phyloP scores from a whole-genome alignment of 768 basidiomycete species.

The Paxillus ammoniavirescens region DNA sequence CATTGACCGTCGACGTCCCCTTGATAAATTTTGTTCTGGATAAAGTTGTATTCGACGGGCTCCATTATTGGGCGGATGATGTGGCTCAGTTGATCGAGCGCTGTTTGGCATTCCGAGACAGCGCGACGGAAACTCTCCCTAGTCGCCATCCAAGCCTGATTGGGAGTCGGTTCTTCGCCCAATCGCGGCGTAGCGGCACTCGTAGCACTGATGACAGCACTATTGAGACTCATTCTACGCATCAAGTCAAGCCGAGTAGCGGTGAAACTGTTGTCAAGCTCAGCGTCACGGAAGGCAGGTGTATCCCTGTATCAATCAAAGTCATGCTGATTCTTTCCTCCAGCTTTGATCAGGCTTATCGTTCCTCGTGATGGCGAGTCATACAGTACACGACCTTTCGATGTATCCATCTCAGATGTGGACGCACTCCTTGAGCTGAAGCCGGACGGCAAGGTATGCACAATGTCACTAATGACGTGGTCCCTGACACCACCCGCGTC shows the following conservation, averaged over 20 bases:
- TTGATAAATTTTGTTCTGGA: slow-evolving; percentile 58
- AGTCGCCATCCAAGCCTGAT: slow-evolving; percentile 66
- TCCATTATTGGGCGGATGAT: slow-evolving; percentile 92
- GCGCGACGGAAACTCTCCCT: slow-evolving; percentile 29
- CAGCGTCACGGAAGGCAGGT: slow-evolving; percentile 42
- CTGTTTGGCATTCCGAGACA: slow-evolving; percentile 21
- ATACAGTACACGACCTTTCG: slow-evolving; percentile 44
- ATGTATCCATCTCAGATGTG: slow-evolving; percentile 59
- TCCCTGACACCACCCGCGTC: slow-evolving; percentile 3
- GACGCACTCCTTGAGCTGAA: slow-evolving; percentile 65
- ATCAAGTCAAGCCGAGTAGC: slow-evolving; percentile 7
- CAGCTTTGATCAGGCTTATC: slow-evolving; percentile 43
- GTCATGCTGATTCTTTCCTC: neutral
- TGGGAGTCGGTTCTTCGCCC: slow-evolving; percentile 75
- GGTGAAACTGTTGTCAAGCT: slow-evolving; percentile 53
- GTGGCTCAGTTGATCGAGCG: slow-evolving; percentile 67
- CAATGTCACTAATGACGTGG: neutral
- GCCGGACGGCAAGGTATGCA: slow-evolving; percentile 65
- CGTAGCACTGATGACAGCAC: slow-evolving; percentile 41
- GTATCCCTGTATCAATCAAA: neutral
- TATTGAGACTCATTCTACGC: slow-evolving; percentile 20
- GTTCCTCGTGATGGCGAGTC: slow-evolving; percentile 45
- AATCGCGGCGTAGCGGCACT: slow-evolving; percentile 37
- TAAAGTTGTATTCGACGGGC: slow-evolving; percentile 66
- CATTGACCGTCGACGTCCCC: slow-evolving; percentile 47